phyloP scores from a whole-genome alignment of 1,139 yeast species.

The Diutina siamensis region DNA sequence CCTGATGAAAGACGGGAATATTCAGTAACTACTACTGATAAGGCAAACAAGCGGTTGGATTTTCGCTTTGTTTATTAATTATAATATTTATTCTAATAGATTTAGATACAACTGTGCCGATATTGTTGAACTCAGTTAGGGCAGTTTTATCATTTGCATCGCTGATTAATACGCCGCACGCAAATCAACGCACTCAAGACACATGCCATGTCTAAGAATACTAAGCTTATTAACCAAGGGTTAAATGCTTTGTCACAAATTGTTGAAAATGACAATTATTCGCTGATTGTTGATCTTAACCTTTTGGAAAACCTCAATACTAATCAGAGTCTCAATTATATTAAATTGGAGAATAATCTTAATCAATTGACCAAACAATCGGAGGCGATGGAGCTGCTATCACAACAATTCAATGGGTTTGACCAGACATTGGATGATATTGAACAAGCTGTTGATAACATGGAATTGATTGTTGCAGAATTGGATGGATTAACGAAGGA shows the following conservation, averaged over 20 bases:
- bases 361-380: constrained; percentile 26
- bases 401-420: constrained; percentile 12
- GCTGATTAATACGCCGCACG: too few species aligned
- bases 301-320: constrained; percentile 45
- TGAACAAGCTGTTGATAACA: not conserved
- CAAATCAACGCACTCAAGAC: too few species aligned
- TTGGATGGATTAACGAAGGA: not conserved
- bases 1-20: constrained; percentile 37
- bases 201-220: not conserved
- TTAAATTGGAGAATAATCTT: constrained; percentile 40
- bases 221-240: constrained; percentile 5
- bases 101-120: too few species aligned
- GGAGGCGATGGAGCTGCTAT: constrained; percentile 16
- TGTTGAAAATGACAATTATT: constrained; percentile 44
- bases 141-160: too few species aligned
- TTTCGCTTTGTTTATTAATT: constrained; percentile 22
- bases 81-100: not conserved
- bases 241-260: constrained; percentile 9
- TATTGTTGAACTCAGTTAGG: too few species aligned
- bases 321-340: constrained; percentile 43
- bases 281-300: constrained; percentile 39
- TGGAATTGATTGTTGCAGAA: not conserved
- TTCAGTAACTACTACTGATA: constrained; percentile 28
- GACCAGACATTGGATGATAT: not conserved
- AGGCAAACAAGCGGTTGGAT: constrained; percentile 47